Conservation (phyloP, 73 alveolate species). For the Paramecium biaurelia region DNA sequence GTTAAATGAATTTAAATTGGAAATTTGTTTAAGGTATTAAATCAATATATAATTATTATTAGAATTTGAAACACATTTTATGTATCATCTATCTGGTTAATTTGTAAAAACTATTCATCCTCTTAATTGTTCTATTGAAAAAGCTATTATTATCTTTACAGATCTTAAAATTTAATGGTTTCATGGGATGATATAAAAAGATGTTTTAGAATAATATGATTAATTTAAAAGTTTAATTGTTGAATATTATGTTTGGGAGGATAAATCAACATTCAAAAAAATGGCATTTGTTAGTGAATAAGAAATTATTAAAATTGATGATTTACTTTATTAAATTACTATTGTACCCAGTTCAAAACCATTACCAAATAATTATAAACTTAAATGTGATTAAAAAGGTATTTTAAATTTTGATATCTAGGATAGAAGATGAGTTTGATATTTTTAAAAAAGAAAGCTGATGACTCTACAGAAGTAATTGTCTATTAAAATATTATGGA, state of each 20-base stretch:
- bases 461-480: neutral
- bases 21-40: slow-evolving; percentile 7
- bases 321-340: neutral
- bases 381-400: slow-evolving; percentile 21
- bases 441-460: neutral
- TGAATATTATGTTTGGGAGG: slow-evolving; percentile 23
- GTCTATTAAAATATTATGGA: neutral
- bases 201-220: neutral
- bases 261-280: neutral
- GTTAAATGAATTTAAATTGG: neutral
- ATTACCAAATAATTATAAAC: neutral
- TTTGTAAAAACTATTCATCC: slow-evolving; percentile 29
- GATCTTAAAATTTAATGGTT: slow-evolving; percentile 1
- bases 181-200: neutral
- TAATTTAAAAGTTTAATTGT: neutral
- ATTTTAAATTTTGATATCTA: neutral
- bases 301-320: neutral
- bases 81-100: slow-evolving; percentile 7
- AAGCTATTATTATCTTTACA: neutral
- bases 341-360: neutral
- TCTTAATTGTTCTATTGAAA: neutral
- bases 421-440: neutral
- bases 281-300: slow-evolving; percentile 8
- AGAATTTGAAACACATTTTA: neutral
- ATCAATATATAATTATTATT: neutral